Evolutionary conservation across 1,284 basidiomycete genomes (phyloP), one percentile per base, ranked within the genome.

Genomic region (Stereum hirsutum): DNA sequence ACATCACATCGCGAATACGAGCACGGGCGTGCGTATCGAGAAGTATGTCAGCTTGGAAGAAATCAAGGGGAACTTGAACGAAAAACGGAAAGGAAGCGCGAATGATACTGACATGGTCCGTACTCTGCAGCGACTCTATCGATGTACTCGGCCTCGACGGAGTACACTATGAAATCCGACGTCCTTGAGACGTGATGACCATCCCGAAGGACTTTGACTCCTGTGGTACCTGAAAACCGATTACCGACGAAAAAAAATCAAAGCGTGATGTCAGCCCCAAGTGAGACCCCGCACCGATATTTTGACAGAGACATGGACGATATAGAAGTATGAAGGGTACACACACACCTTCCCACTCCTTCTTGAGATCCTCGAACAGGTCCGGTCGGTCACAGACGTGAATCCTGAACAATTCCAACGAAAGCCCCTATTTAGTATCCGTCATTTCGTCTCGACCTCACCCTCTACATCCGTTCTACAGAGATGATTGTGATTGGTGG

Each of bases 131-230:
- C 95, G 15, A 96, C 91, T 2, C 66, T 61, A 35, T 84, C 80
- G 46, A 99, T 89, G 56, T 76, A 86, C 47, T 92, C 92, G 5
- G 96, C 93, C 60, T 98, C 95, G 41, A 99, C 93, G 15, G 89
- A 89, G 61, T 95, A 96, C 54, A 96, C 75, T 58, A 94, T 84
- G 47, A 90, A 85, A 63, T 96, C 93, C 31, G 88, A 84, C 1
- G 81, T 74, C 17, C 93, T 75, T 2, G 89, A 81, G 19, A 96
- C 91, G 25, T 73, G 73, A 56, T 95, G 88, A 0, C 92, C 93
- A 56, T 94, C 80, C n/a, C 50, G 57, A 35, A 86, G 64, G 2
- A 89, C 83, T 4, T 65, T 74, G 45, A 98, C 70, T 4, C 73
- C 76, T 2, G 78, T 66, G 1, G 64, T 62, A 20, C 57, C 76